Base-by-base conservation (phyloP, 2,329 filamentous ascomycete species). In the Arthrobotrys sinensis region DNA sequence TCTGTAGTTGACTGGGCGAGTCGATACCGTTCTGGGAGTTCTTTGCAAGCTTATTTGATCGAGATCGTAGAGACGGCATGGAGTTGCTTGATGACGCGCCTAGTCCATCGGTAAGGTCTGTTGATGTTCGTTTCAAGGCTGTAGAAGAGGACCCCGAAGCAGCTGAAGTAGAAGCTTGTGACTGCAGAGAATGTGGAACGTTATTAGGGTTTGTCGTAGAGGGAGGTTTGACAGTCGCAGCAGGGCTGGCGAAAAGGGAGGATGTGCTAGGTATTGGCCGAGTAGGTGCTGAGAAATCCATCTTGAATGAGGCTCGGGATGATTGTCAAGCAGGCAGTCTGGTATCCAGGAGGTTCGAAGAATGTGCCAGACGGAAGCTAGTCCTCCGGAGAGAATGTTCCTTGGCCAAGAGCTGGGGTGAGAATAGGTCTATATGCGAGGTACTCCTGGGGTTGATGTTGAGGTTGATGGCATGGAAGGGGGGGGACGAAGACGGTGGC, bases 271-370 rank as follows among this genome's bases (percentile, higher is more conserved):
- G 75, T 40, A 78, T 65, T 19, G 75, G 75, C 14, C 75, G 67
- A 64, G 75, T 78, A 43, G 67, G 75, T 52, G 70, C 62, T 62
- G 70, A 63, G 67, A 78, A 78, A 71, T 78, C 75, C 75, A 78
- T 78, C 46, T 48, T 77, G 53, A 48, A 19, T 48, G 40, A 66
- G 32, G 43, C 53, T 57, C 19, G 19, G 10, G 24, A 8, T 24
- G 6, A 8, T 24, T 2, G 40, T 40, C 43, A 6, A 48, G 60
- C 43, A 6, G 48, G 60, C 43, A 19, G 21, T 28, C 19, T 14
- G 19, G 11, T 53, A 28, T 66, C 73, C 65, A 55, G 66, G 46
- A 38, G 40, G 16, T 53, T 57, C 67, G 73, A 32, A 60, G 69
- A 46, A 65, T 16, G 32, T 36, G 32, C 48, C n/a, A 24, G 24